Conservation (phyloP, 768 basidiomycete genomes). For the Coprinopsis strossmayeri region DNA sequence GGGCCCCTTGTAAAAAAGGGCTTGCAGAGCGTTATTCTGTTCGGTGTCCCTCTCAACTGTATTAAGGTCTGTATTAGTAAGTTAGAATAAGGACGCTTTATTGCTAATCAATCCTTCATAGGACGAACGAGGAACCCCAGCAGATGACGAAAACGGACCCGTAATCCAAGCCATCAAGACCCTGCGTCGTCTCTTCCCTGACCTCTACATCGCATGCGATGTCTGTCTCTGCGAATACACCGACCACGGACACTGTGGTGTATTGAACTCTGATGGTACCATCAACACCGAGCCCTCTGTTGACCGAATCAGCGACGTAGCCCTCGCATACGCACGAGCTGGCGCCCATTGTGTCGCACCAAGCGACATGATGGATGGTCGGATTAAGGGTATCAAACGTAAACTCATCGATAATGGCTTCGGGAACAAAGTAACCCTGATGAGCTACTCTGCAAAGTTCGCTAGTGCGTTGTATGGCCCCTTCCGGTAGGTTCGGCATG, state of each 20-base stretch:
- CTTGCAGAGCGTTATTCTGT: conserved; percentile 85
- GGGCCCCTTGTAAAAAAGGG: conserved; percentile 87
- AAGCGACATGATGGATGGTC: conserved; percentile 99
- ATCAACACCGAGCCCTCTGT: conserved; percentile 78
- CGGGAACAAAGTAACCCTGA: conserved; percentile 85
- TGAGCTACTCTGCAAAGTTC: conserved; percentile 98
- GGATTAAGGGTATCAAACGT: conserved; percentile 85
- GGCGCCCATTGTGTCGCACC: conserved; percentile 99
- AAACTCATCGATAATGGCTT: conserved; percentile 76
- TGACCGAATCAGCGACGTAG: conserved; percentile 86
- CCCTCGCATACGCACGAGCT: conserved; percentile 85
- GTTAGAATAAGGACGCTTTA: neutral
- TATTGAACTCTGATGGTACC: conserved; percentile 65
- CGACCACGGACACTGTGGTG: conserved; percentile 93
- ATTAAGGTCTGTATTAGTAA: conserved; percentile 48
- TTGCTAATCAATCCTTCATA: conserved; percentile 21
- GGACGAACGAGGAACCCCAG: conserved; percentile 81
- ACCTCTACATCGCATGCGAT: conserved; percentile 85
- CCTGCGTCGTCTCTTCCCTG: conserved; percentile 71
- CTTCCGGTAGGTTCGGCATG: conserved; percentile 58
- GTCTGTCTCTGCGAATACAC: conserved; percentile 99
- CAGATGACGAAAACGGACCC: conserved; percentile 85
- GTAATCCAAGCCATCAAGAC: conserved; percentile 90
- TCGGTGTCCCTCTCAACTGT: conserved; percentile 84
- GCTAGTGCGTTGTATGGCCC: conserved; percentile 94